Evolutionary conservation across 441 rosid species (phyloP), one percentile per base, ranked within the genome.

Genomic region (California macrophylla): DNA sequence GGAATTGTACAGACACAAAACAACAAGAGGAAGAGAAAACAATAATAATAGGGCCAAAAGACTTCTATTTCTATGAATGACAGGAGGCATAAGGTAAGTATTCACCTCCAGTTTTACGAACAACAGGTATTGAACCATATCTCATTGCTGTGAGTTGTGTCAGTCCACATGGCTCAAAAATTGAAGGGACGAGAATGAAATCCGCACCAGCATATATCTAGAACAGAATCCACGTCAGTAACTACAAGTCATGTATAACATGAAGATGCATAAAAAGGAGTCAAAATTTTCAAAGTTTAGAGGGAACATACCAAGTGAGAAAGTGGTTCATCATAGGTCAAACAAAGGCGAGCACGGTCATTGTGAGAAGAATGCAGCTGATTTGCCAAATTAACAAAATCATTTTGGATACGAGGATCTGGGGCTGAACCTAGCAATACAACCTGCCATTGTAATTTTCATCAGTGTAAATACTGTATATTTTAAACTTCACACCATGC

Each of bases 381-480:
- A 68, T 88, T 85, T 72, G 97, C 89, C 72, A 94, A 84, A 80
- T 82, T 79, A 65, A 87, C 96, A 29, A 94, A 94, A 80, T 94
- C 98, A 74, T 86, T 89, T 73, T 94, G 98, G 66, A 94, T 87
- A 60, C 94, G 87, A 75, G 92, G 99, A 85, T 91, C 99, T 2
- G 99, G 99, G 71, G 98, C 99, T 71, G 98, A 92, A 70, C 99
- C 99, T 71, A 94, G 84, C 86, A 94, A 75, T 15, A 92, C 89
- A 80, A 92, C 96, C 97, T 91, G 86, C 28, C 56, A 71, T 75
- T 74, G 80, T 29, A 68, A 65, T 74, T 66, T 73, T 20, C 60
- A 69, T 58, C 25, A 78, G 34, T 21, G 63, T 21, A 8, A 23
- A 56, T 56, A 54, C 10, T 6, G 0, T 52, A 56, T 21, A 18